A percentile compares a stretch with the other conserved stretches of the same genome.
Conservation (phyloP, 148 eudicot genomes). For the Linanthus parryae region DNA sequence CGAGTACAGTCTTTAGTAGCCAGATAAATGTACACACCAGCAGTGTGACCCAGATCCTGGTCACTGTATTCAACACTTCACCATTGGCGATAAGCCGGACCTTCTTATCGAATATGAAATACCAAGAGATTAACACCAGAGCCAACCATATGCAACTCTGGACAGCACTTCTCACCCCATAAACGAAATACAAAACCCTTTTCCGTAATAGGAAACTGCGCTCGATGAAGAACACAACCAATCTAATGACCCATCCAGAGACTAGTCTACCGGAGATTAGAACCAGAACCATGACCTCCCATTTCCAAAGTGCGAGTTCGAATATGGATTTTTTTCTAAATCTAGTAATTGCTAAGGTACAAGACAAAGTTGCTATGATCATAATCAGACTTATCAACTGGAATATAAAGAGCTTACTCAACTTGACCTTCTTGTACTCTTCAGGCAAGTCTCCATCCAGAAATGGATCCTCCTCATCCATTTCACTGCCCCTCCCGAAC, state of each 20-base stretch:
- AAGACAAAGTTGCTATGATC: slow-evolving; percentile 36
- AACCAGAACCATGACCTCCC: slow-evolving; percentile 72
- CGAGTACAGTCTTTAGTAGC: slow-evolving; percentile 59
- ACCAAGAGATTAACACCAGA: slow-evolving; percentile 63
- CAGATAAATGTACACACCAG: no score
- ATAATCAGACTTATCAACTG: slow-evolving; percentile 66
- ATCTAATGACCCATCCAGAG: slow-evolving; percentile 65
- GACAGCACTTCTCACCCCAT: slow-evolving; percentile 61
- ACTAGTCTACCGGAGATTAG: slow-evolving; percentile 79
- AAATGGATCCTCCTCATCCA: slow-evolving; percentile 71
- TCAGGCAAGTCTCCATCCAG: slow-evolving; percentile 69
- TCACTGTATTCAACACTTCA: no score
- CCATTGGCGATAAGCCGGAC: slow-evolving; percentile 23
- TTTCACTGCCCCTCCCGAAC: slow-evolving; percentile 26
- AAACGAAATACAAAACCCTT: slow-evolving; percentile 69
- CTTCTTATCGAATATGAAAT: slow-evolving; percentile 41
- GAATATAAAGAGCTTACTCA: slow-evolving; percentile 27
- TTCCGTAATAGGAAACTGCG: slow-evolving; percentile 68
- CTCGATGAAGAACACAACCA: slow-evolving; percentile 70
- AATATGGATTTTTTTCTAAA: slow-evolving; percentile 25
- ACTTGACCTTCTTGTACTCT: slow-evolving; percentile 31
- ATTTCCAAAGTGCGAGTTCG: slow-evolving; percentile 66
- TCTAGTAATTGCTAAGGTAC: slow-evolving; percentile 26
- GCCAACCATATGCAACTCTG: slow-evolving; percentile 79
- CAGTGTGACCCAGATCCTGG: no score